These are phyloP conservation scores for Trichoderma koningiopsis DNA, from an alignment of 2,329 filamentous ascomycete genomes.

Conservation along the genomic window DNA sequence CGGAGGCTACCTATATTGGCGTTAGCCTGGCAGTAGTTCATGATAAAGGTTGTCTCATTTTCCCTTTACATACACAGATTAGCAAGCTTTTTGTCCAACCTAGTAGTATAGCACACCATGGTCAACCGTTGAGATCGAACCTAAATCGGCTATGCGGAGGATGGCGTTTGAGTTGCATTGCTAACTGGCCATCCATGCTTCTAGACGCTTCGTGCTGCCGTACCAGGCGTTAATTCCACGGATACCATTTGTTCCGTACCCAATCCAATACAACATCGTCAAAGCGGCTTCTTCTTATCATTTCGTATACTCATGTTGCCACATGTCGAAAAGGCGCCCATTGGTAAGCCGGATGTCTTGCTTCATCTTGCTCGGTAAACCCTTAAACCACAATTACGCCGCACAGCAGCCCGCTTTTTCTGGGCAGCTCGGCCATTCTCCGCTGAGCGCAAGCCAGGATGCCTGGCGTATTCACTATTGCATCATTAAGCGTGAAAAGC, in stretches of 20 bases:
- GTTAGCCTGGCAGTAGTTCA: not conserved
- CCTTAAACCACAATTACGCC: not conserved
- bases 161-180: not conserved
- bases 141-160: not conserved
- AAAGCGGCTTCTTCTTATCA: not conserved
- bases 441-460: not conserved
- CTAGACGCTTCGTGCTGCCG: not conserved
- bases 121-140: not conserved
- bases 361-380: slow-evolving; percentile 1
- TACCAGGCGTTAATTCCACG: not conserved
- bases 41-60: not conserved
- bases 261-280: not conserved
- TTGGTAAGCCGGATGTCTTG: not conserved
- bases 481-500: slow-evolving; percentile 20
- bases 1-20: not conserved
- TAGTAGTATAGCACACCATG: not conserved
- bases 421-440: slow-evolving; percentile 16
- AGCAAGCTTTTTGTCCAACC: not conserved
- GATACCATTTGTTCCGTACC: not conserved
- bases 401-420: not conserved
- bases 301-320: not conserved
- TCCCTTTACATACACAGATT: not conserved
- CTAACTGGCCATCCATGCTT: not conserved
- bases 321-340: not conserved
- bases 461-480: not conserved